phyloP scores from a whole-genome alignment of 805 yeast species.

The Candida yuanshanica region DNA sequence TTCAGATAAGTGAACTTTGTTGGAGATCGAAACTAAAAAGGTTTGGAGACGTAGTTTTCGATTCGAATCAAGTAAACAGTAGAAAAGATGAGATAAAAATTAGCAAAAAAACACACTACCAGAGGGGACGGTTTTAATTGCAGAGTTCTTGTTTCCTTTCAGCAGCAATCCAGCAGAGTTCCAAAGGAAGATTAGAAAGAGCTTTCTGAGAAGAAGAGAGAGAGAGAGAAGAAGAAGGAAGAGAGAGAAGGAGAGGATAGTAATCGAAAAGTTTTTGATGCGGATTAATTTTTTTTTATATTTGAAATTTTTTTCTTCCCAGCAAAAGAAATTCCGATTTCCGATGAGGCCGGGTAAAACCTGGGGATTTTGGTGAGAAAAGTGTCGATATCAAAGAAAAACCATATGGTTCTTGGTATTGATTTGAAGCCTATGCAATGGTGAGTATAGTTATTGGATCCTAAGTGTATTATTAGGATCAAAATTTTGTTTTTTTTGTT shows the following conservation, averaged over 20 bases:
- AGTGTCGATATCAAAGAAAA: too few relatives aligned
- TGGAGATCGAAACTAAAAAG: neutral
- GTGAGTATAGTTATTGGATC: neutral
- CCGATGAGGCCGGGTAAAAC: constrained; percentile 9
- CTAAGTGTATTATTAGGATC: too few relatives aligned
- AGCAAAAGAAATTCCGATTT: constrained; percentile 1
- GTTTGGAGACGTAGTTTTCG: constrained; percentile 8
- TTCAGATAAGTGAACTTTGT: neutral
- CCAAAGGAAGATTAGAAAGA: constrained; percentile 17
- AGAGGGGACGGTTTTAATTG: constrained; percentile 2
- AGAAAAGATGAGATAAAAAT: neutral
- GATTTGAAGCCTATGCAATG: neutral
- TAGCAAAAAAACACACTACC: constrained; percentile 1
- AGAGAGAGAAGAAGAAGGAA: constrained; percentile 27
- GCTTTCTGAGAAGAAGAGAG: constrained; percentile 24
- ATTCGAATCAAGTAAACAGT: neutral
- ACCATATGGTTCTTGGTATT: too few relatives aligned
- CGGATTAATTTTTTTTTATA: constrained; percentile 8
- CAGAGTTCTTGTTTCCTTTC: constrained; percentile 2
- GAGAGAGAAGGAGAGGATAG: constrained; percentile 20
- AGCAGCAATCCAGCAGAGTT: neutral
- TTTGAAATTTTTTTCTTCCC: constrained; percentile 4
- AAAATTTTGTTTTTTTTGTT: too few relatives aligned
- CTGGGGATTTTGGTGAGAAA: too few relatives aligned
- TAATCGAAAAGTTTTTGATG: constrained; percentile 10